Conservation (phyloP, 495 filamentous ascomycete genomes). For the Annulohypoxylon moriforme region DNA sequence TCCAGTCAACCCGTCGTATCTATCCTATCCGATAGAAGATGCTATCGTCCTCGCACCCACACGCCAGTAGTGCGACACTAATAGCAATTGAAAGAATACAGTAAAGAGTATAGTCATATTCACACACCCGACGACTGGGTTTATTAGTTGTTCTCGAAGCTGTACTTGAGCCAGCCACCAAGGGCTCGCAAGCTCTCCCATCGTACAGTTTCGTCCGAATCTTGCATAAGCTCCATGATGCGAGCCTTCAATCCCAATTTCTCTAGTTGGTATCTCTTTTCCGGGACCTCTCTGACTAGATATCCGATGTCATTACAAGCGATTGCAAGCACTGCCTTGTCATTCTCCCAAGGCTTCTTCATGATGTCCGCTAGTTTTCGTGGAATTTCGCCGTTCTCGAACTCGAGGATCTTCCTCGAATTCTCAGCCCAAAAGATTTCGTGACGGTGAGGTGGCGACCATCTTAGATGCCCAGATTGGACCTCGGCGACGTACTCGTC, state of each 20-base stretch:
- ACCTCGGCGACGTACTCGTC: conserved; percentile 95
- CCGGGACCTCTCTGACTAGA: conserved; percentile 90
- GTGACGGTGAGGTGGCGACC: conserved; percentile 95
- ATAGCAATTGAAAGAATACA: conserved; percentile 35
- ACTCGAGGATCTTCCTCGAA: conserved; percentile 89
- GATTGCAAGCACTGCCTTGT: conserved; percentile 96
- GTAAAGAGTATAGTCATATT: conserved; percentile 26
- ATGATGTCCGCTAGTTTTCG: conserved; percentile 90
- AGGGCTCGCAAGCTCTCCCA: conserved; percentile 96
- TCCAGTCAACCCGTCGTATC: conserved; percentile 18
- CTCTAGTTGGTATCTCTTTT: conserved; percentile 84
- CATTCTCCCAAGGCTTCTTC: conserved; percentile 85
- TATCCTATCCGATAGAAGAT: conserved; percentile 39
- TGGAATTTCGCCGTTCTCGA: conserved; percentile 79
- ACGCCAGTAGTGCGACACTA: conserved; percentile 15
- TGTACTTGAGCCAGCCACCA: conserved; percentile 93
- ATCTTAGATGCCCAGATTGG: conserved; percentile 87
- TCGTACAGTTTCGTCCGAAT: conserved; percentile 87
- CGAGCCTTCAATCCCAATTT: conserved; percentile 88
- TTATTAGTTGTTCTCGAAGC: conserved; percentile 71
- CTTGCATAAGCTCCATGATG: conserved; percentile 96
- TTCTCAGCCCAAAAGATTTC: conserved; percentile 94
- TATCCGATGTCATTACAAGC: conserved; percentile 93
- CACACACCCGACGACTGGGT: neutral
- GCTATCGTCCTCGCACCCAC: conserved; percentile 27